Base-by-base conservation (phyloP, 2,329 filamentous ascomycete genomes). In the Diaporthe helianthi region DNA sequence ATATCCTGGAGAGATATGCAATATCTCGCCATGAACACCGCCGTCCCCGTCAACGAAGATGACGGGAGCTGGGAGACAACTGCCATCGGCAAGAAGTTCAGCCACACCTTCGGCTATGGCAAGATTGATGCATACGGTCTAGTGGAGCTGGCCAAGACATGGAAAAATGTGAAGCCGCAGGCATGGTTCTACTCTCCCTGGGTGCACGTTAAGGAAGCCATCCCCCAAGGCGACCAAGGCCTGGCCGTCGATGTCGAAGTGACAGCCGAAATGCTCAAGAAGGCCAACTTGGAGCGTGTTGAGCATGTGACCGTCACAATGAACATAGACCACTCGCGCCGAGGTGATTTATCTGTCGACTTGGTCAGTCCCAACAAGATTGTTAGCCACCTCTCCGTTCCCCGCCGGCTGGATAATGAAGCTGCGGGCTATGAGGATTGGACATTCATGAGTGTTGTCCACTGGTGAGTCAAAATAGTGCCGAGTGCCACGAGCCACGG, bases 401-500 rank as follows among this genome's bases (percentile, higher is more conserved):
- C 91, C 1, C 91, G 96, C 73, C 86, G 86, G 70, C 80, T 88
- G 26, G 96, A 99, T 78, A 83, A 86, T 1, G 86, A 86, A 44
- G 78, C 81, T 0, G 80, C 81, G 26, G 96, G 96, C 10, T 99
- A 98, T 78, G 83, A 90, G 46, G 93, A 98, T 81, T 99, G 96
- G 96, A 98, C 95, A 0, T 99, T 99, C 76, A 99, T 99, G 96
- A 97, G 91, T 71, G 96, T 99, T 46, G 94, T 91, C 72, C 96
- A 99, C 79, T 99, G 94, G 92, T 94, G 85, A 80, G 90, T 80
- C 24, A 51, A 19, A 33, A 15, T 4, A 64, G 63, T 8, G 47
- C 51, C 6, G 2, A 41, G 22, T 36, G n/a, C 24, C 41, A 26
- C 29, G 15, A 36, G n/a, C 24, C 41, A 26, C 29, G 15, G 24